These are phyloP conservation scores for Ophiostoma sp. DNA, from an alignment of 2,329 filamentous ascomycete genomes.

Conservation along the genomic window DNA sequence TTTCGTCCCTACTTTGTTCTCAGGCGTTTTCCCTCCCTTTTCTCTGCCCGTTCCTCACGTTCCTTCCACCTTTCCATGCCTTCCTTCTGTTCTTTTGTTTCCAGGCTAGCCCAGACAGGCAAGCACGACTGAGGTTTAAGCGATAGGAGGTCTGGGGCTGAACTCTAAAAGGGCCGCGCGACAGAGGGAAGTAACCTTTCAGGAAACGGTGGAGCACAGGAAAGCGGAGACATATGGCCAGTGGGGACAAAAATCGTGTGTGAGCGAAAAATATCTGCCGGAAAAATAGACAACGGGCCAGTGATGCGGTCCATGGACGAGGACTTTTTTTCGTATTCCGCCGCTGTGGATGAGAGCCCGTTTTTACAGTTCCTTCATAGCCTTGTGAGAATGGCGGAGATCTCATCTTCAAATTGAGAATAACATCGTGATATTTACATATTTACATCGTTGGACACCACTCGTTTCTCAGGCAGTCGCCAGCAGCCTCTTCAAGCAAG, in stretches of 20 bases:
- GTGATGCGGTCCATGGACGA: neutral
- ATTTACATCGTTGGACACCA: neutral
- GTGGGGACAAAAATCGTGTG: conserved; percentile 1
- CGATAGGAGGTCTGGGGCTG: conserved; percentile 16
- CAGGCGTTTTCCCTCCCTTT: neutral
- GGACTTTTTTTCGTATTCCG: neutral
- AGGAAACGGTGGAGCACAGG: neutral
- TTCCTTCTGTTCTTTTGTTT: conserved; percentile 12
- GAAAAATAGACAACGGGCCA: neutral
- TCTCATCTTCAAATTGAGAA: neutral
- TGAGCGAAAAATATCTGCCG: conserved; percentile 6
- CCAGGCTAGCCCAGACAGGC: conserved; percentile 15
- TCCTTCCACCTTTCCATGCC: neutral
- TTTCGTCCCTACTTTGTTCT: neutral
- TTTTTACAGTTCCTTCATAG: conserved; percentile 1
- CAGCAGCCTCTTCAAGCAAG: neutral
- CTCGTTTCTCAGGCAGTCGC: neutral
- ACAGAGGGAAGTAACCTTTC: neutral
- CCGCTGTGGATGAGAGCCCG: neutral
- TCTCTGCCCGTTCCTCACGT: neutral
- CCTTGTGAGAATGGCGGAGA: neutral
- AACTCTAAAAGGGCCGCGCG: conserved; percentile 10
- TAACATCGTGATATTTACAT: neutral
- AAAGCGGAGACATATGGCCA: conserved; percentile 5
- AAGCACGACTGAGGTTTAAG: conserved; percentile 16